Conservation (phyloP, 345 rosid species). For the Euphorbia pulcherrima region DNA sequence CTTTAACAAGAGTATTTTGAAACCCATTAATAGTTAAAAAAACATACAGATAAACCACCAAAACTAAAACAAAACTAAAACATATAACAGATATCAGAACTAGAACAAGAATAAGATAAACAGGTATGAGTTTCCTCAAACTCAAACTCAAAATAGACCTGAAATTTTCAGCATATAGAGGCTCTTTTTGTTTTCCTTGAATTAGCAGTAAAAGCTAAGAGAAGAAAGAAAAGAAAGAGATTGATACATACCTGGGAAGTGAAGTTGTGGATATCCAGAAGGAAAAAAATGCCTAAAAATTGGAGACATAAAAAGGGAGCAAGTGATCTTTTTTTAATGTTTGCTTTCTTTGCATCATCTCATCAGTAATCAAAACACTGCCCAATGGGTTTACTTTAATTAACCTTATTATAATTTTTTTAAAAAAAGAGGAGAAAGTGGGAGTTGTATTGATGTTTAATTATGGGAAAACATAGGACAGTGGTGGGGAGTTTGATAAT, state of each 20-base stretch:
- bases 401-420: too few relatives aligned
- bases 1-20: neutral
- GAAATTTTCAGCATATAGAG: conserved; percentile 7
- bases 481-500: conserved; percentile 46
- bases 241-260: neutral
- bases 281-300: conserved; percentile 21
- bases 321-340: conserved; percentile 8
- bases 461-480: conserved; percentile 60
- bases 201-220: too few relatives aligned
- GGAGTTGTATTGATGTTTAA: conserved; percentile 34
- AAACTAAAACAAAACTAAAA: neutral
- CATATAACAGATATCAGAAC: neutral
- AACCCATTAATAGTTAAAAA: too few relatives aligned
- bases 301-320: conserved; percentile 15
- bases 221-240: conserved; percentile 18
- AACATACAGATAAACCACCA: too few relatives aligned
- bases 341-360: too few relatives aligned
- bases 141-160: conserved; percentile 11
- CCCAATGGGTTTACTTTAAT: too few relatives aligned
- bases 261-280: conserved; percentile 25
- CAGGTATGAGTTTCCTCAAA: conserved; percentile 1
- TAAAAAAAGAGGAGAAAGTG: conserved; percentile 16
- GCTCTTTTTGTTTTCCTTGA: neutral
- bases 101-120: neutral
- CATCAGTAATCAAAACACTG: too few relatives aligned